phyloP scores from a whole-genome alignment of 805 yeast species.

The Lipomyces lipofer region DNA sequence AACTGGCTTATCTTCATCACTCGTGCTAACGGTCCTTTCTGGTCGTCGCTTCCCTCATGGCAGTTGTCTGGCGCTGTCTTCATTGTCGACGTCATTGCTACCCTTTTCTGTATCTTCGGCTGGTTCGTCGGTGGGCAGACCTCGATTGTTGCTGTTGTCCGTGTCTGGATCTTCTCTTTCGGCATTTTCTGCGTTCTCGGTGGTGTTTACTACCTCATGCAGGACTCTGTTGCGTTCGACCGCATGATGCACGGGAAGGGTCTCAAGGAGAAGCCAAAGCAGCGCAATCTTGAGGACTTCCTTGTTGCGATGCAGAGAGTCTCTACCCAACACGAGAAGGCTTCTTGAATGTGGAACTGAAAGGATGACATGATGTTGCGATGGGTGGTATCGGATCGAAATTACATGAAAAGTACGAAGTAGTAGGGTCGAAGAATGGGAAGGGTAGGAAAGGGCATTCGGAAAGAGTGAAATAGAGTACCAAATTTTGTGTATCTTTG shows the following conservation, averaged over 20 bases:
- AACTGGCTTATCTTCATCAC: constrained; percentile 97
- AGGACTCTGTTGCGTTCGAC: constrained; percentile 53
- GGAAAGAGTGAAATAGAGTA: too few relatives aligned
- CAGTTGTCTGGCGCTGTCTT: constrained; percentile 93
- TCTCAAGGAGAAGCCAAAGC: constrained; percentile 44
- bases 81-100: constrained; percentile 85
- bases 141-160: constrained; percentile 90
- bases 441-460: too few relatives aligned
- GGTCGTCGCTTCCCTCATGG: constrained; percentile 97
- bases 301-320: constrained; percentile 65
- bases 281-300: constrained; percentile 60
- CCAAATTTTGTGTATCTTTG: too few relatives aligned
- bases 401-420: too few relatives aligned
- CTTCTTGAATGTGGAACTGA: neutral
- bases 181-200: constrained; percentile 96
- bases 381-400: too few relatives aligned
- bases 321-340: constrained; percentile 53
- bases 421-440: too few relatives aligned
- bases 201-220: constrained; percentile 94
- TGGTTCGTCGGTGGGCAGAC: constrained; percentile 99
- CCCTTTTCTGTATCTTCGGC: constrained; percentile 89
- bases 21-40: constrained; percentile 97
- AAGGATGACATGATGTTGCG: too few relatives aligned
- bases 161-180: constrained; percentile 93
- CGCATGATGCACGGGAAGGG: constrained; percentile 58